Evolutionary conservation across 2,329 filamentous ascomycete species (phyloP).

Genomic region (Diplodia mutila): DNA sequence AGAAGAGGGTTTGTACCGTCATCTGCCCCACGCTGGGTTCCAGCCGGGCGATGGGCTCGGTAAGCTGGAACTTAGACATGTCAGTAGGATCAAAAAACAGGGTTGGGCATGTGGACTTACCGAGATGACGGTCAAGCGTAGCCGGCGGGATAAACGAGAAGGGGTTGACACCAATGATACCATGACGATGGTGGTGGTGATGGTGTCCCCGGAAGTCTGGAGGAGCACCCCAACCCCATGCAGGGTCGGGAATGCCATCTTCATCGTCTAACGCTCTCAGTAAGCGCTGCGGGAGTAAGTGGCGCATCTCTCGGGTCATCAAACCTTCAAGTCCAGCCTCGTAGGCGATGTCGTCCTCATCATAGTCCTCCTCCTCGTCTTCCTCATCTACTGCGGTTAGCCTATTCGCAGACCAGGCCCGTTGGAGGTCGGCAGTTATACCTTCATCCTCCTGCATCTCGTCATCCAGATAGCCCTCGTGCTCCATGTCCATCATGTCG

Average conservation of each 20-base stretch:
- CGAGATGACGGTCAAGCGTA: slow-evolving; percentile 56
- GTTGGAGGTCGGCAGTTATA: slow-evolving; percentile 46
- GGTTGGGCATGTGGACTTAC: slow-evolving; percentile 23
- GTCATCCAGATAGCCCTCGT: slow-evolving; percentile 60
- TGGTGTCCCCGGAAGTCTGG: slow-evolving; percentile 39
- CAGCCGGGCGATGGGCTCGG: slow-evolving; percentile 58
- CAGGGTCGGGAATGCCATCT: slow-evolving; percentile 45
- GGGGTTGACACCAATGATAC: slow-evolving; percentile 62
- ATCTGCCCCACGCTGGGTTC: slow-evolving; percentile 64
- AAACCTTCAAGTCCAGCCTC: slow-evolving; percentile 52
- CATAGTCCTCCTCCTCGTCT: slow-evolving; percentile 68
- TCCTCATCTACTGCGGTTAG: slow-evolving; percentile 37
- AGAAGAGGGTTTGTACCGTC: slow-evolving; percentile 88
- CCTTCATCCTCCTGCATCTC: slow-evolving; percentile 63
- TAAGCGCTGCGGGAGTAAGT: slow-evolving; percentile 22
- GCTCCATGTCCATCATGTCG: slow-evolving; percentile 50
- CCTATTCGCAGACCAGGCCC: neutral
- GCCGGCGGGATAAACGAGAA: slow-evolving; percentile 43
- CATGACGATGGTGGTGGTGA: slow-evolving; percentile 54
- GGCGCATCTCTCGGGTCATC: slow-evolving; percentile 20
- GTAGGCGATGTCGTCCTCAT: slow-evolving; percentile 66
- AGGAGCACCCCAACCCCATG: slow-evolving; percentile 54
- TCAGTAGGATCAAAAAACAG: slow-evolving; percentile 19
- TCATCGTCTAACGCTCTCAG: slow-evolving; percentile 43
- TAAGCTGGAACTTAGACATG: slow-evolving; percentile 47